These are phyloP conservation scores for Pezicula neosporulosa DNA, from an alignment of 2,329 filamentous ascomycete species.

Conservation along the genomic window DNA sequence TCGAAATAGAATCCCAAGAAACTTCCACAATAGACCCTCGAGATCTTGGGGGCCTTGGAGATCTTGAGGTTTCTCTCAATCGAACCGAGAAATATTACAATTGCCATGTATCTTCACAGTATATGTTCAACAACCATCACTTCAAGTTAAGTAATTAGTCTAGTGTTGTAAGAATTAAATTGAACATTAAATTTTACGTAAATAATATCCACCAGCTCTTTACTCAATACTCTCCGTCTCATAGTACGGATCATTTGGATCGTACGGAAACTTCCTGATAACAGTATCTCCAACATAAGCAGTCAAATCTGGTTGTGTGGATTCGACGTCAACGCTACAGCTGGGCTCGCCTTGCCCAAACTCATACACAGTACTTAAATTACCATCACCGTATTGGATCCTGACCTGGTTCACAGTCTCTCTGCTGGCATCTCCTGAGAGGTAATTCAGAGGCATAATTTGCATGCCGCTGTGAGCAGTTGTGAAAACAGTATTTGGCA, in stretches of 20 bases:
- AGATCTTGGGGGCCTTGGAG: no score
- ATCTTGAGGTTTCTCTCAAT: no score
- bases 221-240: constrained; percentile 27
- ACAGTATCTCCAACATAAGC: constrained; percentile 32
- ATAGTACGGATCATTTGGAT: constrained; percentile 31
- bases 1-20: no score
- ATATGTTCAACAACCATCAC: no score
- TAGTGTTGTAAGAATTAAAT: no score
- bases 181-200: no score
- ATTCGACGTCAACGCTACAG: constrained; percentile 26
- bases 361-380: constrained; percentile 21
- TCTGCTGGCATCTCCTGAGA: constrained; percentile 35
- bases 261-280: constrained; percentile 35
- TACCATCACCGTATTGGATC: constrained; percentile 33
- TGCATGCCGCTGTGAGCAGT: constrained; percentile 40
- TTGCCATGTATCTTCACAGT: no score
- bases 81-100: no score
- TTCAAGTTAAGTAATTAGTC: no score
- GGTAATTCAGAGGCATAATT: constrained; percentile 43
- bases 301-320: constrained; percentile 22
- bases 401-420: constrained; percentile 37
- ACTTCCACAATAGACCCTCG: no score
- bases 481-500: constrained; percentile 48
- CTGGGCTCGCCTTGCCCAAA: constrained; percentile 29
- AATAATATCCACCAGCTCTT: no score